Conservation (phyloP, 2,329 filamentous ascomycete genomes). For the Diaporthe aspalathi region DNA sequence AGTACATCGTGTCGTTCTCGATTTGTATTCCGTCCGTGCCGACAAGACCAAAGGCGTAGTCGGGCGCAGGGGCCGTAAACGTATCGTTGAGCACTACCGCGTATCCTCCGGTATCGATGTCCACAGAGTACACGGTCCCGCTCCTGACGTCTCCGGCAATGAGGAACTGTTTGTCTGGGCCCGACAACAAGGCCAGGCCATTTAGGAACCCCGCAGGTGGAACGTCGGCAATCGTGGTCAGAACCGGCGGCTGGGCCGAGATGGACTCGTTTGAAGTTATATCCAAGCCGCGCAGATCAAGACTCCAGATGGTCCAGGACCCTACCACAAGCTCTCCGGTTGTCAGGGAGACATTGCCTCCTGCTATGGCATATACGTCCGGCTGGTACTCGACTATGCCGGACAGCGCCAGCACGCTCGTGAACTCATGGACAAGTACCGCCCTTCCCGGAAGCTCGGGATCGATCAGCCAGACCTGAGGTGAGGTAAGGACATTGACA, state of each 20-base stretch:
- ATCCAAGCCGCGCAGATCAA: slow-evolving; percentile 42
- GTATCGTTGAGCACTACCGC: slow-evolving; percentile 43
- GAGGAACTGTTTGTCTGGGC: slow-evolving; percentile 41
- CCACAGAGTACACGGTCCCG: slow-evolving; percentile 43
- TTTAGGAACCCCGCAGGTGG: slow-evolving; percentile 44
- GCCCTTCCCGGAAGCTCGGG: slow-evolving; percentile 42
- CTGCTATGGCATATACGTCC: slow-evolving; percentile 49
- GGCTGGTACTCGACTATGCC: slow-evolving; percentile 51
- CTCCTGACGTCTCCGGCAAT: slow-evolving; percentile 41
- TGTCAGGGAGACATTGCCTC: slow-evolving; percentile 42
- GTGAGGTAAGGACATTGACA: slow-evolving; percentile 46
- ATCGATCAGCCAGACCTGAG: slow-evolving; percentile 50
- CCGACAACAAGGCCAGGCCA: slow-evolving; percentile 42
- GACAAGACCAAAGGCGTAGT: slow-evolving; percentile 36
- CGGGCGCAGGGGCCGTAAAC: slow-evolving; percentile 40
- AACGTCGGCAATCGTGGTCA: slow-evolving; percentile 42
- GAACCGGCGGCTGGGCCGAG: slow-evolving; percentile 32
- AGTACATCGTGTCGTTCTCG: slow-evolving; percentile 42
- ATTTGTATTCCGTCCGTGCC: slow-evolving; percentile 46
- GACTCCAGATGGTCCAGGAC: slow-evolving; percentile 42
- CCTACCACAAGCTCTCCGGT: slow-evolving; percentile 38
- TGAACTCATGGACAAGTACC: slow-evolving; percentile 47
- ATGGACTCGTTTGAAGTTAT: slow-evolving; percentile 39
- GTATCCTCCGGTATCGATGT: slow-evolving; percentile 43
- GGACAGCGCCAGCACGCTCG: slow-evolving; percentile 43